A percentile compares a stretch with the other conserved stretches of the same genome.
Evolutionary conservation across 1,139 yeast species (phyloP).

Genomic region (Candida sojae): DNA sequence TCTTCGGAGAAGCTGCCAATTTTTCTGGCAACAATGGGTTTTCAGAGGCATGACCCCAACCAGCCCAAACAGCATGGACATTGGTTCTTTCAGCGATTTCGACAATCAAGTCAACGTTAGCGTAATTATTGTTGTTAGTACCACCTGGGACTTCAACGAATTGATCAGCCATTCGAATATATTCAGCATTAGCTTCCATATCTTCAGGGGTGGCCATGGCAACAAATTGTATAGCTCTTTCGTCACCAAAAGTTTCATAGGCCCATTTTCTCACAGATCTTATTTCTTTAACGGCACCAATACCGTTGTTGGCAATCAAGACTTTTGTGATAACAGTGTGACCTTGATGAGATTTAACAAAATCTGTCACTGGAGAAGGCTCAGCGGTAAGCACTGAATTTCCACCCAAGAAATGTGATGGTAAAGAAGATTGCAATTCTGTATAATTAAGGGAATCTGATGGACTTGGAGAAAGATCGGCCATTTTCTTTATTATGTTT

Average conservation of each 20-base stretch:
- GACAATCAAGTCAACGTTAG: slow-evolving; percentile 94
- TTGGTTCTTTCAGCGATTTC: slow-evolving; percentile 96
- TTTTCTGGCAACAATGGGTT: slow-evolving; percentile 93
- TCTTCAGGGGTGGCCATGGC: slow-evolving; percentile 99
- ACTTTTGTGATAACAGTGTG: slow-evolving; percentile 91
- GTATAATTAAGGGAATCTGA: slow-evolving; percentile 25
- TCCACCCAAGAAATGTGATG: slow-evolving; percentile 77
- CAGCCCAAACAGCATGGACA: slow-evolving; percentile 99
- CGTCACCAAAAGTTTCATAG: slow-evolving; percentile 95
- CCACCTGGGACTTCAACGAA: slow-evolving; percentile 99
- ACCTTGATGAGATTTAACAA: slow-evolving; percentile 84
- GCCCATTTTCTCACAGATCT: slow-evolving; percentile 98
- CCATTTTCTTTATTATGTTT: slow-evolving; percentile 7
- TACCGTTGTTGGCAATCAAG: slow-evolving; percentile 96
- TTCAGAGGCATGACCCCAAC: slow-evolving; percentile 99
- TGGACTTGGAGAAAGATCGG: slow-evolving; percentile 11
- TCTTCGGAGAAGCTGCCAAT: slow-evolving; percentile 87
- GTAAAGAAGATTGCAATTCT: slow-evolving; percentile 44
- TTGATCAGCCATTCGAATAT: slow-evolving; percentile 98
- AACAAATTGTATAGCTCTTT: slow-evolving; percentile 87
- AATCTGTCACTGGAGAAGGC: slow-evolving; percentile 73
- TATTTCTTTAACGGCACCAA: slow-evolving; percentile 98
- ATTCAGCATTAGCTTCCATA: slow-evolving; percentile 93
- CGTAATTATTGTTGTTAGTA: slow-evolving; percentile 95
- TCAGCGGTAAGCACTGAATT: slow-evolving; percentile 76